Conservation (phyloP, 1,139 yeast genomes). For the Sugiyamaella paludigena region DNA sequence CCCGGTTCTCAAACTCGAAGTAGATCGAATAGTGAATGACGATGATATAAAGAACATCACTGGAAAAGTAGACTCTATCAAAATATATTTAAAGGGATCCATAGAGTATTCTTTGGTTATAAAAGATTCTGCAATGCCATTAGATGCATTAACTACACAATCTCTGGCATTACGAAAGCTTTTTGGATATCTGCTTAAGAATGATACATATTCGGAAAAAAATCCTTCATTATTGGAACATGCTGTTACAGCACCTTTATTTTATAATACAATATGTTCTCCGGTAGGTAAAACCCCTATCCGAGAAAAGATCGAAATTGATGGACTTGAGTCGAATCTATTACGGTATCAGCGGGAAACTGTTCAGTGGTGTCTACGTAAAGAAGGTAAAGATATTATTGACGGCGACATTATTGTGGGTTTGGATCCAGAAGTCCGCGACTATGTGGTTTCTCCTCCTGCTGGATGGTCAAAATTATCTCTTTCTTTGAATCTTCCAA, state of each 20-base stretch:
- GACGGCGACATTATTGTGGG: conserved; percentile 28
- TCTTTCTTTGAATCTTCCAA: not conserved
- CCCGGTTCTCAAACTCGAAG: conserved; percentile 5
- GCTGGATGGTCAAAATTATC: conserved; percentile 29
- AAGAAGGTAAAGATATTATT: conserved; percentile 52
- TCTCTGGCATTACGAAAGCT: conserved; percentile 15
- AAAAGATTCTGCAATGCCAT: conserved; percentile 15
- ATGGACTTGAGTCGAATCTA: conserved; percentile 45
- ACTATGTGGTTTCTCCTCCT: conserved; percentile 31
- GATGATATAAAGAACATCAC: too few relatives aligned
- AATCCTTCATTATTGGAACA: conserved; percentile 13
- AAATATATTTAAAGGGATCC: conserved; percentile 11
- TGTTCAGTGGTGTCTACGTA: conserved; percentile 59
- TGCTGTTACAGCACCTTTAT: conserved; percentile 18
- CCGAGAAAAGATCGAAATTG: conserved; percentile 25
- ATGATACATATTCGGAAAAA: conserved; percentile 13
- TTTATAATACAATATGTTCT: conserved; percentile 24
- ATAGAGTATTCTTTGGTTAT: conserved; percentile 17
- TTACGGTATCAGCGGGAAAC: conserved; percentile 62
- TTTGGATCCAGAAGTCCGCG: conserved; percentile 25
- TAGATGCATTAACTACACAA: conserved; percentile 14
- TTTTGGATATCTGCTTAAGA: conserved; percentile 15
- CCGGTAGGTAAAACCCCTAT: conserved; percentile 9
- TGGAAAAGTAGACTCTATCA: not conserved
- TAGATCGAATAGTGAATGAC: too few relatives aligned